phyloP scores from a whole-genome alignment of 1,284 basidiomycete species.

The Rhodotorula sp. region DNA sequence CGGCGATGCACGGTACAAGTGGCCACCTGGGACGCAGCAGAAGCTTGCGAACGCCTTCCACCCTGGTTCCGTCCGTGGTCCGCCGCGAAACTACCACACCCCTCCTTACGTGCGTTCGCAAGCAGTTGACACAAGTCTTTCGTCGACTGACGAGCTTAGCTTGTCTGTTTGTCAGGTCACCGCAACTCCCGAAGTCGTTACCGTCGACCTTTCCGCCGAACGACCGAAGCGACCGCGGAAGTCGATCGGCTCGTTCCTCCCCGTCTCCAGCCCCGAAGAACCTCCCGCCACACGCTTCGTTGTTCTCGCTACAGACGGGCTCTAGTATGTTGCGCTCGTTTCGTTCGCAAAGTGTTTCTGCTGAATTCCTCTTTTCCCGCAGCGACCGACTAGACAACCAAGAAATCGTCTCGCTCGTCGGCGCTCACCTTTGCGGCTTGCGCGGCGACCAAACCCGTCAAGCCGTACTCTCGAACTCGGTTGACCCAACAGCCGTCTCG shows the following conservation, averaged over 20 bases:
- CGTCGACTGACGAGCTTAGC: not conserved
- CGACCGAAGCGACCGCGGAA: constrained; percentile 16
- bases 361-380: not conserved
- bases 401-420: constrained; percentile 87
- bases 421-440: constrained; percentile 72
- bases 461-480: constrained; percentile 32
- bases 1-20: constrained; percentile 92
- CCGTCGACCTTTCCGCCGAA: constrained; percentile 31
- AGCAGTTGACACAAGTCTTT: no score
- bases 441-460: constrained; percentile 48
- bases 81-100: constrained; percentile 58
- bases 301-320: constrained; percentile 86
- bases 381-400: constrained; percentile 92
- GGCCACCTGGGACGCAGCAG: constrained; percentile 53
- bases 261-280: constrained; percentile 34
- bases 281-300: constrained; percentile 59
- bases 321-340: constrained; percentile 45
- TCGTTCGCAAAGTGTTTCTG: not conserved
- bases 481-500: constrained; percentile 6
- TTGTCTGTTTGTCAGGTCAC: constrained; percentile 36
- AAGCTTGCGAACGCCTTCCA: constrained; percentile 50
- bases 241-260: constrained; percentile 41
- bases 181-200: constrained; percentile 80
- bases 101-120: constrained; percentile 81
- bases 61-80: constrained; percentile 35